Conservation (phyloP, 352 stramenopile genomes). For the Thalassiosira mediterranea region DNA sequence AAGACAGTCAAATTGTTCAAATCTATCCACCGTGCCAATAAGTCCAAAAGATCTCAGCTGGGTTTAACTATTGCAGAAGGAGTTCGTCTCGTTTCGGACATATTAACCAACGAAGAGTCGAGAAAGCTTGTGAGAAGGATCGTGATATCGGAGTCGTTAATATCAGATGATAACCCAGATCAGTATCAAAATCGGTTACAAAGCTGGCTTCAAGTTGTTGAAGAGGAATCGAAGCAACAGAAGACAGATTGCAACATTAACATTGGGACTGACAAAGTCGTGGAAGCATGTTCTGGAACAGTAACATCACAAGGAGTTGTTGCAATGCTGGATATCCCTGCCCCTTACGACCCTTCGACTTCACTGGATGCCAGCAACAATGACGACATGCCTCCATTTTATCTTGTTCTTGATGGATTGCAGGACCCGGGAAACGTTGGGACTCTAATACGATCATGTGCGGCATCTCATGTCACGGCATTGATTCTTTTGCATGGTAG, state of each 20-base stretch:
- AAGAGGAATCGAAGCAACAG: conserved; percentile 38
- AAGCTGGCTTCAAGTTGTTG: conserved; percentile 35
- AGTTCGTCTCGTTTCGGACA: conserved; percentile 76
- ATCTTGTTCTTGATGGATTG: conserved; percentile 81
- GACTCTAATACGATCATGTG: conserved; percentile 69
- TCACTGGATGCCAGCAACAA: conserved; percentile 10
- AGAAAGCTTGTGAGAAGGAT: conserved; percentile 61
- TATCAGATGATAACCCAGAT: conserved; percentile 14
- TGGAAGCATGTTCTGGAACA: conserved; percentile 70
- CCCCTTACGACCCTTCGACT: conserved; percentile 15
- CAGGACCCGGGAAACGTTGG: conserved; percentile 83
- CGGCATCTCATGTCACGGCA: conserved; percentile 61
- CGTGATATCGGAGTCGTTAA: conserved; percentile 58
- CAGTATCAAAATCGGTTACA: conserved; percentile 34
- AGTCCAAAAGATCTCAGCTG: conserved; percentile 68
- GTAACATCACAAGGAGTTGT: conserved; percentile 78
- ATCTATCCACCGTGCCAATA: conserved; percentile 60
- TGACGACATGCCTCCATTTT: conserved; percentile 46
- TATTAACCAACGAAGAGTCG: conserved; percentile 69
- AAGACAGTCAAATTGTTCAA: conserved; percentile 78
- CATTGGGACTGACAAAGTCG: conserved; percentile 60
- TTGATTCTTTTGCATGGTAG: conserved; percentile 72
- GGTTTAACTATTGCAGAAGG: conserved; percentile 74
- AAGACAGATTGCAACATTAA: conserved; percentile 42
- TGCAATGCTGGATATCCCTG: conserved; percentile 61